phyloP scores from a whole-genome alignment of 2,329 filamentous ascomycete genomes.

The Magnaporthiopsis poae region DNA sequence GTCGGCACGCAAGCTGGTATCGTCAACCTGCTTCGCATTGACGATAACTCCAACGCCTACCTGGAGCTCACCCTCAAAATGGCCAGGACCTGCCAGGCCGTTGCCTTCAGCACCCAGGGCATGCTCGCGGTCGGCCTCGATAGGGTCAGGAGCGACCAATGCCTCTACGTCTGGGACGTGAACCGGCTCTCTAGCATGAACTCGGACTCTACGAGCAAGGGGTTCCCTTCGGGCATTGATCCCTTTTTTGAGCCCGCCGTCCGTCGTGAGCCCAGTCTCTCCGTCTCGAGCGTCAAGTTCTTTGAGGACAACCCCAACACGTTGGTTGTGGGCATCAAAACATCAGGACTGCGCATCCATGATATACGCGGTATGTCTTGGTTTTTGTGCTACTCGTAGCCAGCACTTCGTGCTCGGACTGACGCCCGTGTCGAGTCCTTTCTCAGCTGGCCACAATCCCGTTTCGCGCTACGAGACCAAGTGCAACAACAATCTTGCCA shows the following conservation, averaged over 20 bases:
- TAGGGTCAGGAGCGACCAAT: slow-evolving; percentile 70
- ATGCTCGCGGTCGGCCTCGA: slow-evolving; percentile 71
- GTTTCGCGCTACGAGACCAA: slow-evolving; percentile 37
- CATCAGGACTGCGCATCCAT: slow-evolving; percentile 64
- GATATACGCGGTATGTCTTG: slow-evolving; percentile 59
- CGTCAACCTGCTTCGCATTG: slow-evolving; percentile 63
- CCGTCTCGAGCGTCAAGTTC: slow-evolving; percentile 75
- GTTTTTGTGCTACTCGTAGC: slow-evolving; percentile 14
- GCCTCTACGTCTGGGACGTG: slow-evolving; percentile 74
- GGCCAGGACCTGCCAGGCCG: slow-evolving; percentile 68
- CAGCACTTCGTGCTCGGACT: not conserved
- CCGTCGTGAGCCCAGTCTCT: slow-evolving; percentile 55
- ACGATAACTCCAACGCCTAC: slow-evolving; percentile 57
- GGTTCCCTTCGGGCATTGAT: slow-evolving; percentile 40
- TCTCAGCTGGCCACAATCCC: not conserved
- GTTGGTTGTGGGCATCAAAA: slow-evolving; percentile 65
- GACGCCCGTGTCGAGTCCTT: not conserved
- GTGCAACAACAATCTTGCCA: slow-evolving; percentile 62
- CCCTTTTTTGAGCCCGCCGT: slow-evolving; percentile 47
- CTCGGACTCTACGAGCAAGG: slow-evolving; percentile 24
- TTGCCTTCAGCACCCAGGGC: slow-evolving; percentile 65
- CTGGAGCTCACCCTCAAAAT: slow-evolving; percentile 62
- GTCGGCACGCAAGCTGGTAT: slow-evolving; percentile 67
- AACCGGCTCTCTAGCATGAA: slow-evolving; percentile 45
- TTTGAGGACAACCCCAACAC: slow-evolving; percentile 68